Conservation (phyloP, 805 yeast genomes). For the Saccharomyces paradoxus region DNA sequence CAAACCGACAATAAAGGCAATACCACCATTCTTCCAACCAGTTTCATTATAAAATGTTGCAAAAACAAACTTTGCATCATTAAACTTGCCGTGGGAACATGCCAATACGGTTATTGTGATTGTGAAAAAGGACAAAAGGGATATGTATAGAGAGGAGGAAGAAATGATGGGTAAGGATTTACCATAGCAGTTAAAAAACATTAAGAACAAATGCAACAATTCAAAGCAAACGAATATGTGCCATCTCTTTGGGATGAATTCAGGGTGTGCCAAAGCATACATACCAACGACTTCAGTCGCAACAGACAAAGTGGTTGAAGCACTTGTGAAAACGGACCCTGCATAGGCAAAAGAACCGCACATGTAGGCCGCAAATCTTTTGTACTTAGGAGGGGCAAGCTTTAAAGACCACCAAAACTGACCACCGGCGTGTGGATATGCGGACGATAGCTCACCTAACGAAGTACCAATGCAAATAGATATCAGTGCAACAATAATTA, state of each 20-base stretch:
- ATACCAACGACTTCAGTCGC: constrained; percentile 51
- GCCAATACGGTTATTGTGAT: constrained; percentile 52
- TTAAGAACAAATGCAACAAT: constrained; percentile 38
- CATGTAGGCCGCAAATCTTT: constrained; percentile 43
- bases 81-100: constrained; percentile 48
- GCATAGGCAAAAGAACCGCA: constrained; percentile 62
- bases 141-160: constrained; percentile 44
- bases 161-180: constrained; percentile 46
- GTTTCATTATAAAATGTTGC: constrained; percentile 48
- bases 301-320: constrained; percentile 51
- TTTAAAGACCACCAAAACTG: constrained; percentile 55
- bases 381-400: constrained; percentile 41
- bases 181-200: constrained; percentile 49
- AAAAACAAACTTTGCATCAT: constrained; percentile 50
- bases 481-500: constrained; percentile 42
- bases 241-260: constrained; percentile 41
- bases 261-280: constrained; percentile 31
- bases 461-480: constrained; percentile 45
- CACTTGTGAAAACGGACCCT: constrained; percentile 56
- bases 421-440: constrained; percentile 58
- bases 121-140: constrained; percentile 45
- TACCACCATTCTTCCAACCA: constrained; percentile 53
- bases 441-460: constrained; percentile 47
- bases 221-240: constrained; percentile 49
- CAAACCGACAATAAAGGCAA: constrained; percentile 59